phyloP scores from a whole-genome alignment of 768 basidiomycete species.

The Solioccasus polychromus region DNA sequence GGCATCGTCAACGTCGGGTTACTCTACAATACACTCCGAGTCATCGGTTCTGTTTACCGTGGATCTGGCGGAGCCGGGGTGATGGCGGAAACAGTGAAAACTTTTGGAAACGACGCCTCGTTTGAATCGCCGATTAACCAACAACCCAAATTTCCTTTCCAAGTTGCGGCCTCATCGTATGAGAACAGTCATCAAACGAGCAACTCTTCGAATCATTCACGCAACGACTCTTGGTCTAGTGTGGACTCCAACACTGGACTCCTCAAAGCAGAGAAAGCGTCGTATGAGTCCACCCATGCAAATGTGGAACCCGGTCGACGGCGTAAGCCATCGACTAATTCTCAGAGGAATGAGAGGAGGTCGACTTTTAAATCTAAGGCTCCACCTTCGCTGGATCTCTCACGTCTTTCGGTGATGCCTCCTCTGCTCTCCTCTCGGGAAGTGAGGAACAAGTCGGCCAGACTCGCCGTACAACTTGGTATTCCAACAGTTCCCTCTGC shows the following conservation, averaged over 20 bases:
- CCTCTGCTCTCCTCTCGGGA: background rate
- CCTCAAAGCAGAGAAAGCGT: constrained; percentile 8
- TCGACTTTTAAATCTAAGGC: constrained; percentile 6
- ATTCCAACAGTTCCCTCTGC: background rate
- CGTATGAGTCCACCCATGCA: constrained; percentile 1
- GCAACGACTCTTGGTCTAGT: constrained; percentile 15
- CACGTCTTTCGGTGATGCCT: background rate
- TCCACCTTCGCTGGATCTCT: constrained; percentile 8
- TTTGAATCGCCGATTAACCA: constrained; percentile 19
- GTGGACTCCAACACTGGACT: constrained; percentile 18
- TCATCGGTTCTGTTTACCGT: constrained; percentile 53
- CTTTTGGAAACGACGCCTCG: constrained; percentile 24
- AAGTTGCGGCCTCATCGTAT: background rate
- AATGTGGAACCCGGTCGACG: constrained; percentile 1
- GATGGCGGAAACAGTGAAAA: constrained; percentile 13
- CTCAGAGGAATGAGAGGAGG: background rate
- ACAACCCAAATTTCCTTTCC: background rate
- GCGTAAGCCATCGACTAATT: no score
- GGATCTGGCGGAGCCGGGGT: constrained; percentile 9
- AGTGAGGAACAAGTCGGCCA: constrained; percentile 9
- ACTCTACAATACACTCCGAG: constrained; percentile 66
- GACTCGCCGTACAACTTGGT: constrained; percentile 10
- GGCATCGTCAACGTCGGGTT: constrained; percentile 63
- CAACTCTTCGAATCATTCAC: constrained; percentile 8
- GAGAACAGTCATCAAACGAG: background rate